These are phyloP conservation scores for Umbilicus rupestris DNA, from an alignment of 164 flowering plant genomes.

Conservation along the genomic window DNA sequence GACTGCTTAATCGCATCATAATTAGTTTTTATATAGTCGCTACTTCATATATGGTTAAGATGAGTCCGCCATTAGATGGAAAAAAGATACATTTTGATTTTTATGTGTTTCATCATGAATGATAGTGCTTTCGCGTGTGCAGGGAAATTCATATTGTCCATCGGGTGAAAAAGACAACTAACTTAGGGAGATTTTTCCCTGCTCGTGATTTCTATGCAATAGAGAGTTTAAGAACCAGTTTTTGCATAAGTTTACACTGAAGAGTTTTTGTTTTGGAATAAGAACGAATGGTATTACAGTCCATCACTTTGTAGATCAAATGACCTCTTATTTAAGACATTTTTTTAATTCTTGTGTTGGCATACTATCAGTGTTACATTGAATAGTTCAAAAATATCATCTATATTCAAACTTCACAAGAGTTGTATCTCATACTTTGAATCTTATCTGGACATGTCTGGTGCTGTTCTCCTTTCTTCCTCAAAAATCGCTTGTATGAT, in stretches of 20 bases:
- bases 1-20: too few species aligned
- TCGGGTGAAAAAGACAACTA: constrained; percentile 72
- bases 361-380: neutral
- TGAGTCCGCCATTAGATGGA: too few species aligned
- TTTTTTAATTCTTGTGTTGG: neutral
- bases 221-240: neutral
- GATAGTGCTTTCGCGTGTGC: constrained; percentile 10
- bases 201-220: neutral
- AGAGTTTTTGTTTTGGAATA: neutral
- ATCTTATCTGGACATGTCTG: too few species aligned
- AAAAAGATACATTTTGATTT: neutral
- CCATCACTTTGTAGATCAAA: too few species aligned
- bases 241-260: neutral
- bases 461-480: neutral
- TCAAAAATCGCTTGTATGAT: neutral
- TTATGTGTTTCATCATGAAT: neutral
- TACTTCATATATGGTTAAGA: too few species aligned
- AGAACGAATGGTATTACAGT: too few species aligned
- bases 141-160: constrained; percentile 92
- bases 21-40: too few species aligned
- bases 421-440: neutral
- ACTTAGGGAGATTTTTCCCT: neutral
- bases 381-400: neutral
- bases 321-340: neutral
- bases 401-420: neutral